phyloP scores from a whole-genome alignment of 768 basidiomycete genomes.

The Trametes punicea region DNA sequence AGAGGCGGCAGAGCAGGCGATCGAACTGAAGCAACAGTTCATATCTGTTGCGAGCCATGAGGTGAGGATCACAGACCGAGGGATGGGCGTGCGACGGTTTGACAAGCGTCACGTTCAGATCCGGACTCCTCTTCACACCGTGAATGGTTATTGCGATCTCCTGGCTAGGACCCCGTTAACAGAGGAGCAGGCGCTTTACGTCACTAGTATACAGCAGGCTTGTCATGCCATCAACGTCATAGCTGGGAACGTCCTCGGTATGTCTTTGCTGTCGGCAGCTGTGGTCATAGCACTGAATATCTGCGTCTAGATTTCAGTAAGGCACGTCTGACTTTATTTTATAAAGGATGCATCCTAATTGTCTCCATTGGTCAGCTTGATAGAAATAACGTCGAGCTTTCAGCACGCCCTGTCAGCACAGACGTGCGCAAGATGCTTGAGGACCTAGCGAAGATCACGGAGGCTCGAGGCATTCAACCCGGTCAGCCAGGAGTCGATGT shows the following conservation, averaged over 20 bases:
- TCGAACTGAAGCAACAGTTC: slow-evolving; percentile 31
- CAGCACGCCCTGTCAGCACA: slow-evolving; percentile 27
- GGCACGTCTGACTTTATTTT: too few relatives aligned
- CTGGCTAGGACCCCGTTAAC: slow-evolving; percentile 25
- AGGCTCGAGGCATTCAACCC: slow-evolving; percentile 21
- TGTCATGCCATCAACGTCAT: slow-evolving; percentile 32
- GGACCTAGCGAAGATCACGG: slow-evolving; percentile 27
- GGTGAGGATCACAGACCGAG: slow-evolving; percentile 5
- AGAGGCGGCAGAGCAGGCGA: slow-evolving; percentile 31
- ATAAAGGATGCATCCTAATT: too few relatives aligned
- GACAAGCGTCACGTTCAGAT: slow-evolving; percentile 13
- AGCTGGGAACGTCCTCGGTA: slow-evolving; percentile 30
- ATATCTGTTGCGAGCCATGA: slow-evolving; percentile 31
- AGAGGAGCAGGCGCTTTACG: slow-evolving; percentile 27
- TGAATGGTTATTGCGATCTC: slow-evolving; percentile 30
- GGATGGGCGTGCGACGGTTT: not conserved
- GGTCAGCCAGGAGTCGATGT: slow-evolving; percentile 24
- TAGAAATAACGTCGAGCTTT: slow-evolving; percentile 28
- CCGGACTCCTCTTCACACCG: slow-evolving; percentile 29
- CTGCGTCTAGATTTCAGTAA: slow-evolving; percentile 28
- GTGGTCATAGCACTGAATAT: not conserved
- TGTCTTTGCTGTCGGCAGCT: not conserved
- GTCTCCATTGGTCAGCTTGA: slow-evolving; percentile 22
- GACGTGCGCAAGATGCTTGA: slow-evolving; percentile 29
- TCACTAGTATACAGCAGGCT: slow-evolving; percentile 30